Base-by-base conservation (phyloP, 2,329 filamentous ascomycete species). In the Biscogniauxia sp. region DNA sequence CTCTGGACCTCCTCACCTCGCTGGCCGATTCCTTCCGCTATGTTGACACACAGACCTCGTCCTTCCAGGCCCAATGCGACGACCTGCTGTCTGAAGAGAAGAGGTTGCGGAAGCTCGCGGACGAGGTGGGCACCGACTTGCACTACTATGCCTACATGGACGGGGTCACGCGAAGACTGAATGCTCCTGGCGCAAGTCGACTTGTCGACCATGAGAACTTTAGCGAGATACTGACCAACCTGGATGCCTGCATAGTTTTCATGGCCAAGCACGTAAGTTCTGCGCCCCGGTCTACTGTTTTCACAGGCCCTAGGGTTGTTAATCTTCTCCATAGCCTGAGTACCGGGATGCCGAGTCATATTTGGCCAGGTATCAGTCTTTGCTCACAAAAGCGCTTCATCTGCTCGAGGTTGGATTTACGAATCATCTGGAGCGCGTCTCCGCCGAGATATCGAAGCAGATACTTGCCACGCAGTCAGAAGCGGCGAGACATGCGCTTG, bases 131-230 rank as follows among this genome's bases (percentile, higher is more conserved):
- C 25, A 90, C 91, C 23, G 96, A 97, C 68, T 80, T 97, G n/a
- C 88, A 93, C 72, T 97, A 96, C 76, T 99, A 99, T 75, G 87
- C 90, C 20, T 97, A 97, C 72, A 83, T 99, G 5, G 95, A 99
- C 65, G 93, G 89, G 53, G 93, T 94, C 62, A 97, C 93, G 0
- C 85, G 93, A 58, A 86, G 93, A 15, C 85, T 99, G 60, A 98
- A 98, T 79, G 93, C 93, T 0, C 93, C 95, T 0, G 93, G 93
- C 0, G 93, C 94, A 20, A 88, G 91, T 54, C 92, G 89, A 60
- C 82, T 97, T 58, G 93, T 97, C 17, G 90, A 93, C 53, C 89
- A 89, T 59, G 88, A 89, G 55, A 90, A 91, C 52, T 97, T 98
- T 71, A 88, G 90, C 1, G 91, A 97, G 57, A 96, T 98, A 82